phyloP scores from a whole-genome alignment of 805 yeast species.

The Saturnispora serradocipensis region DNA sequence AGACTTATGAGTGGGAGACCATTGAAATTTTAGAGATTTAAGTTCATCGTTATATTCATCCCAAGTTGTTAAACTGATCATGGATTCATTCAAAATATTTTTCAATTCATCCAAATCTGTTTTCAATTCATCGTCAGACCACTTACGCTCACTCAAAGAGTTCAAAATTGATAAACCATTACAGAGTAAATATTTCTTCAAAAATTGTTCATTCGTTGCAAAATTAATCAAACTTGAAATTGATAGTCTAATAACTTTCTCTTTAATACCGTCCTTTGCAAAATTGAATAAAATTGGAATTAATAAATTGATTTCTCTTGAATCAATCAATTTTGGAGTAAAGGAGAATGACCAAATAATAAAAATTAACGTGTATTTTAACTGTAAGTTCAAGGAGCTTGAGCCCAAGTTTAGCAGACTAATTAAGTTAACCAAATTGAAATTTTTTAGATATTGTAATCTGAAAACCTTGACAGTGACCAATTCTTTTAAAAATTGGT shows the following conservation, averaged over 20 bases:
- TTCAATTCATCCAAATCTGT: conserved; percentile 55
- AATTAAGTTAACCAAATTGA: neutral
- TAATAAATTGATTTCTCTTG: conserved; percentile 30
- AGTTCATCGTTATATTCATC: conserved; percentile 88
- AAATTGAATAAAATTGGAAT: conserved; percentile 40
- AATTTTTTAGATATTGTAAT: conserved; percentile 33
- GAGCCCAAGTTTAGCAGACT: neutral
- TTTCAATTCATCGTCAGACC: conserved; percentile 89
- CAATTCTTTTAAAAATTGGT: conserved; percentile 58
- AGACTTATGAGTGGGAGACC: conserved; percentile 90
- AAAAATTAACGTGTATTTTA: conserved; percentile 72
- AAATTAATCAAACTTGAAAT: conserved; percentile 64
- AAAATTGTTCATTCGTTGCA: conserved; percentile 30
- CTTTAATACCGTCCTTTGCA: conserved; percentile 79
- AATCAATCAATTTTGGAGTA: conserved; percentile 27
- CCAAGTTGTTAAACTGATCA: conserved; percentile 74
- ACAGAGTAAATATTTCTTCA: conserved; percentile 57
- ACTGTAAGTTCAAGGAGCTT: conserved; percentile 60
- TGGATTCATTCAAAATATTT: conserved; percentile 59
- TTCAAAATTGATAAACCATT: conserved; percentile 64
- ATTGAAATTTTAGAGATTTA: conserved; percentile 63
- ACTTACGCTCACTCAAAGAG: conserved; percentile 74
- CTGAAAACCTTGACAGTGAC: conserved; percentile 48
- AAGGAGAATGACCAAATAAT: conserved; percentile 82
- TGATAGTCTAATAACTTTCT: conserved; percentile 81